Evolutionary conservation across 1,284 basidiomycete species (phyloP).

Genomic region (Farysia itapuensis): DNA sequence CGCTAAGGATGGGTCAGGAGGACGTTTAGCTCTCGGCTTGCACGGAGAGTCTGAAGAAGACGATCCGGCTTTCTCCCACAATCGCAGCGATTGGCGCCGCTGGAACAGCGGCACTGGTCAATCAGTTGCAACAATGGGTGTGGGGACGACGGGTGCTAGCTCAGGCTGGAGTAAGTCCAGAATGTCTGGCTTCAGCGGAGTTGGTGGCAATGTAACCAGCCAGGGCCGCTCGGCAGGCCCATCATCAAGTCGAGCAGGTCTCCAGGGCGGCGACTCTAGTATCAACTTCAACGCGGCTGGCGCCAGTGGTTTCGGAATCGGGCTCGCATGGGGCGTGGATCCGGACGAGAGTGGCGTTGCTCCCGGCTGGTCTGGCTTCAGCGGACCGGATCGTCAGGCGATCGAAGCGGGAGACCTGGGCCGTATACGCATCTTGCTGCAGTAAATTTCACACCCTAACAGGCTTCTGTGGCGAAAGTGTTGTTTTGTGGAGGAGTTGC

Average conservation of each 20-base stretch:
- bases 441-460: no score
- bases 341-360: slow-evolving; percentile 21
- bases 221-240: neutral
- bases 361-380: neutral
- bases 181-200: slow-evolving; percentile 16
- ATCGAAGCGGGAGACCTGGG: slow-evolving; percentile 35
- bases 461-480: no score
- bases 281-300: neutral
- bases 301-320: slow-evolving; percentile 8
- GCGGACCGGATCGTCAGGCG: slow-evolving; percentile 15
- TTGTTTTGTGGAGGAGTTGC: no score
- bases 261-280: slow-evolving; percentile 6
- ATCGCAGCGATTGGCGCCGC: slow-evolving; percentile 11
- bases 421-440: slow-evolving; percentile 23
- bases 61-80: slow-evolving; percentile 9
- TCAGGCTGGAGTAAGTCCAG: slow-evolving; percentile 28
- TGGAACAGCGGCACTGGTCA: slow-evolving; percentile 5
- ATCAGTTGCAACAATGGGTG: slow-evolving; percentile 1
- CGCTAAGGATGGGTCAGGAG: neutral
- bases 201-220: neutral
- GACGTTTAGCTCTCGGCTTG: neutral
- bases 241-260: slow-evolving; percentile 8
- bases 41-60: slow-evolving; percentile 22
- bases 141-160: slow-evolving; percentile 8
- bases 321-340: slow-evolving; percentile 18